Evolutionary conservation across 805 yeast genomes (phyloP), one percentile per base, ranked within the genome.

Genomic region (Wickerhamomyces silvicola): DNA sequence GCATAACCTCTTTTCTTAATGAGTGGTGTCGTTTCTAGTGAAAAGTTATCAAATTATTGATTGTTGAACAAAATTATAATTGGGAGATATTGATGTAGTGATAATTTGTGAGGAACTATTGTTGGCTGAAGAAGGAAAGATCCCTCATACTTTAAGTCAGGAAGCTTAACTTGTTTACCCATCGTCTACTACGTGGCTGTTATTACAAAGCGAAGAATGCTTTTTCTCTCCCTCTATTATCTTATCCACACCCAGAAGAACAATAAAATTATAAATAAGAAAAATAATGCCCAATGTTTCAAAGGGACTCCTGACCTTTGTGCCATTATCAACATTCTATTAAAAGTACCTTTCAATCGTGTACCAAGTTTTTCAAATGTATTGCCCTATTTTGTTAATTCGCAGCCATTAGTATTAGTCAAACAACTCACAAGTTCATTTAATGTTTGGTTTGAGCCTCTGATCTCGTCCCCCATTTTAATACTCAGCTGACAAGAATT

Each of bases 401-500:
- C 7, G 7, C 7, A 8, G 6, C 18, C 5, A 6, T n/a, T 16
- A 15, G 11, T 5, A 9, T 11, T 10, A 10, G 3, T 9, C 7
- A 11, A 3, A 10, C 6, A 16, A 36, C 49, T 23, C 36, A 45
- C 55, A 39, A 74, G 46, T 15, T 57, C 54, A 22, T 55, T 57
- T 26, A 74, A 46, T n/a, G 72, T 56, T 31, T 65, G 56, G 41
- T 66, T 66, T 19, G 77, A 68, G 19, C 68, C 68, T 22, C 70
- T 65, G 24, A 79, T 81, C 49, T 79, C 82, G 37, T 70, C 76
- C 11, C 84, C 84, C 70, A 79, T 79, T 42, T 59, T 67, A 28
- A 67, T 29, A 2, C 81, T 66, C 16, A 78, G 54, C 55, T 52
- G 33, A 16, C 4, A 14, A 11, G 12, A 23, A 22, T 27, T 13